Evolutionary conservation across 75 land plant species (phyloP), one percentile per base, ranked within the genome.

Genomic region (Pinus taeda): DNA sequence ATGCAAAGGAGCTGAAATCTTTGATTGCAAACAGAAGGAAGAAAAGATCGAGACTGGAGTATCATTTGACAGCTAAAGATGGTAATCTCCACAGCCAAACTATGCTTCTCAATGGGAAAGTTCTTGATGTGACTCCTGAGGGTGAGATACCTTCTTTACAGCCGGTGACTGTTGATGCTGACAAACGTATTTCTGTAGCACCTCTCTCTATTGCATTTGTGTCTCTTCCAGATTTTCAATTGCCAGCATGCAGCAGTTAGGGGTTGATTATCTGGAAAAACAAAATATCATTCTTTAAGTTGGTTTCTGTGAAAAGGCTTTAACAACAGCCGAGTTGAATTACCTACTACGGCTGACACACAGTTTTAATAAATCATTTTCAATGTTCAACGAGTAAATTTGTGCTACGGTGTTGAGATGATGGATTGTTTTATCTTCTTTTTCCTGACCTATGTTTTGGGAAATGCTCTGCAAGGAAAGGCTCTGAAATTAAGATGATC

Each of bases 191-290:
- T 39, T 39, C 53, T 15, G 75, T 93, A 22, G 72, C 71, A 29
- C 90, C 91, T n/a, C 72, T 79, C 49, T 91, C 95, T 45, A 87
- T 89, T 76, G 89, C 81, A 15, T 93, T 91, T 66, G 75, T 85
- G 21, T 82, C 78, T 14, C 74, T 91, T 30, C 90, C 95, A 39
- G 74, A 78, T 64, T 76, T 87, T 45, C 65, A 74, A 2, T 78
- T 86, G 15, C 80, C 76, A 6, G 89, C 89, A 57, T 87, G 86
- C 53, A 45, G 53, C 53, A 45, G 53, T 45, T 45, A 45, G 53
- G 53, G 53, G 53, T 45, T 45, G 53, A 45, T 45, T 45, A 45
- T 45, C 53, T 45, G 53, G 53, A 45, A 45, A 45, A 45, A 45
- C 53, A 7, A 45, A 45, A 8, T 45, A 45, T 45, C 53, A 45